A percentile compares a stretch with the other conserved stretches of the same genome.
phyloP scores from a whole-genome alignment of 306 rosid genomes.

The Fragaria nilgerrensis region DNA sequence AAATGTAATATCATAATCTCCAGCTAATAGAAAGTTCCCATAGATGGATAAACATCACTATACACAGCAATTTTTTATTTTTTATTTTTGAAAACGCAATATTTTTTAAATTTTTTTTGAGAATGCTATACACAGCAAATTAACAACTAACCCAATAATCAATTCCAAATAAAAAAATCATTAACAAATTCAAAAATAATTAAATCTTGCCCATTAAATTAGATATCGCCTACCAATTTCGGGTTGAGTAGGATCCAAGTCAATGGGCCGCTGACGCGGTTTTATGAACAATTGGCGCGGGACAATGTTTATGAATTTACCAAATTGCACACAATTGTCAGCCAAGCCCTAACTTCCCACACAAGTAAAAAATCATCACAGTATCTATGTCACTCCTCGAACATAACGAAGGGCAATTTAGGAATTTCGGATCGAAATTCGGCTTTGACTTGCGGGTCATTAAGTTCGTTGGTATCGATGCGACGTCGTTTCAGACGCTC shows the following conservation, averaged over 20 bases:
- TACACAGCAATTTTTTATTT: background rate
- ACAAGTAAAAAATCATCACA: background rate
- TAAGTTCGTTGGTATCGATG: background rate
- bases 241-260: background rate
- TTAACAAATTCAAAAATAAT: background rate
- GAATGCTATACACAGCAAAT: background rate
- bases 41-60: background rate
- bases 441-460: background rate
- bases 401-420: background rate
- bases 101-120: too few species aligned
- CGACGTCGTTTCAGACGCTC: slow-evolving; percentile 6
- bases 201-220: background rate
- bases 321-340: background rate
- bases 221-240: background rate
- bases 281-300: background rate
- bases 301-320: background rate
- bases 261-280: background rate
- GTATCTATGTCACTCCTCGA: background rate
- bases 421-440: background rate
- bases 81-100: too few species aligned
- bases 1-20: background rate
- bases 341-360: background rate
- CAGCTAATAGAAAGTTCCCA: background rate
- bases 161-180: background rate
- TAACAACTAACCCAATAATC: background rate